Evolutionary conservation across 202 grass and related monocot genomes (phyloP), one percentile per base, ranked within the genome.

Genomic region (Setaria italica): DNA sequence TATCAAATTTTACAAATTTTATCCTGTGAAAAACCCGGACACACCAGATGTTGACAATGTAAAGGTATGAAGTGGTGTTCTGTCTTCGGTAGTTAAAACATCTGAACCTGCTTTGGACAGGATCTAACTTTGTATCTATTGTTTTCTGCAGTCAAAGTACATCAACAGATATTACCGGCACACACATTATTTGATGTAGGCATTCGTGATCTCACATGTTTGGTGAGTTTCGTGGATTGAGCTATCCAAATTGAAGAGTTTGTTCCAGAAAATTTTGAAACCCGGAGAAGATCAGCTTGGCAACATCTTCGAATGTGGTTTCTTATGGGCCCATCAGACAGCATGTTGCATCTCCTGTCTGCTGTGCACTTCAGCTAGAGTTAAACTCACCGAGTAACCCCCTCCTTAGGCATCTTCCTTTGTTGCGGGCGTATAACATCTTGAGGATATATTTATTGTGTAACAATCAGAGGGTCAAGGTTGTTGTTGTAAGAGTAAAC

Each of bases 1-100:
- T 42, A 95, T 99, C 67, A 79, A 74, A 45, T 92, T 99, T 51
- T 99, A 99, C 55, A 99, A 99, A 62, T 95, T 99, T 71, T 99
- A 99, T 58, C 96, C 96, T 41, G 82, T 92, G 55, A 89, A 95
- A 70, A 92, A 83, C 48, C 21, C 80, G 1, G 93, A 90, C 29
- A 90, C 88, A 45, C 93, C 93, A 79, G 88, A 95, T 58, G 45
- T 72, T 14, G 14, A 3, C 66, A 57, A 68, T 20, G 92, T 92
- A 59, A 88, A 95, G 88, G 93, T 95, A 87, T 58, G 69, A 21
- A 20, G 29, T 11, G n/a, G 37, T 71, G 45, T 30, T 78, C 1
- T 10, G 33, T 25, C 14, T 76, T 56, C 49, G 54, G 80, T 41
- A 45, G 53, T 41, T 42, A 65, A 79, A 76, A 17, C 70, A 58